These are phyloP conservation scores for Inga laurina DNA, from an alignment of 306 rosid genomes.

Conservation along the genomic window DNA sequence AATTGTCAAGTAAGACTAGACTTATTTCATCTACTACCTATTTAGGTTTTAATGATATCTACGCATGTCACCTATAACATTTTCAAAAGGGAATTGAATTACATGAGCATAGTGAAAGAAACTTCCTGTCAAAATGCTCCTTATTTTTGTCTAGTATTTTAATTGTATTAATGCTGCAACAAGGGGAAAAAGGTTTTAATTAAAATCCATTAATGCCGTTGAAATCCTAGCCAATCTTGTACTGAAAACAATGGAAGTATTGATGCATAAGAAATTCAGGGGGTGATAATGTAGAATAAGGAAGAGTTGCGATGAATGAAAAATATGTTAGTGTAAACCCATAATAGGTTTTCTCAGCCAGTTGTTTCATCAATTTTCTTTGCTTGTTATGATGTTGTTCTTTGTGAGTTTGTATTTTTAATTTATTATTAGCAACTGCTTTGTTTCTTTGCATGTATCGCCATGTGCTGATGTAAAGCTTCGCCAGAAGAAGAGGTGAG, in stretches of 20 bases:
- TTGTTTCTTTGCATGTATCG: constrained; percentile 43
- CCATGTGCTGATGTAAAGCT: constrained; percentile 57
- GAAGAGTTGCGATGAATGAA: constrained; percentile 1
- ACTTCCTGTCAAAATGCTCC: neutral
- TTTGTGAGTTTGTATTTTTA: constrained; percentile 37
- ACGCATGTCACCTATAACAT: neutral
- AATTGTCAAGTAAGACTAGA: constrained; percentile 75
- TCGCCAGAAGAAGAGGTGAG: constrained; percentile 89
- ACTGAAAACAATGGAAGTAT: constrained; percentile 3
- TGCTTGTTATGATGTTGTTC: constrained; percentile 15
- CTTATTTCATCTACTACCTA: constrained; percentile 28
- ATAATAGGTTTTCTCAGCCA: constrained; percentile 2
- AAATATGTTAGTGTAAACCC: constrained; percentile 3
- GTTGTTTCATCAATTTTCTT: neutral
- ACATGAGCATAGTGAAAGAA: neutral
- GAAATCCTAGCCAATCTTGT: constrained; percentile 18
- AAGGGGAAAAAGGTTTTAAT: neutral
- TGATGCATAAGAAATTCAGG: neutral
- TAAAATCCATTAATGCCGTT: neutral
- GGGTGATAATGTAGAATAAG: neutral
- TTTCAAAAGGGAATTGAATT: neutral
- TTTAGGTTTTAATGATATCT: constrained; percentile 21
- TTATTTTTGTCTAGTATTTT: neutral
- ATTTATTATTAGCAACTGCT: constrained; percentile 36
- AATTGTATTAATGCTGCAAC: constrained; percentile 8